Evolutionary conservation across 2,329 filamentous ascomycete species (phyloP).

Genomic region (Xylogone sp.): DNA sequence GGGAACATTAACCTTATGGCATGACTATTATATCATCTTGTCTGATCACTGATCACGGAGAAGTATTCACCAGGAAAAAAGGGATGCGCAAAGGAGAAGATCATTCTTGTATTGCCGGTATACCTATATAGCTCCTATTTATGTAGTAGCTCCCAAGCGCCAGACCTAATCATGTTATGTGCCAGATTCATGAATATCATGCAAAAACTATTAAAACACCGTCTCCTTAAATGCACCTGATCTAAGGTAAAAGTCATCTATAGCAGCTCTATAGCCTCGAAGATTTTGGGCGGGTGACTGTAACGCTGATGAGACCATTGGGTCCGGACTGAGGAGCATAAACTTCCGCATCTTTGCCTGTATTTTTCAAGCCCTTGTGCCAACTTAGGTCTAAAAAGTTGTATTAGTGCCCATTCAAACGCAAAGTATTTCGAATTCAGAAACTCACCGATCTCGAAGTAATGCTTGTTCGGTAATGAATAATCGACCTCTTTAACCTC

Average conservation of each 20-base stretch:
- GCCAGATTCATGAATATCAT: not conserved
- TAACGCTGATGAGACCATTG: constrained; percentile 94
- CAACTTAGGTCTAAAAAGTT: constrained; percentile 73
- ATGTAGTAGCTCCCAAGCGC: not conserved
- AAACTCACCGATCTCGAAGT: constrained; percentile 85
- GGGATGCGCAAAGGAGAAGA: not conserved
- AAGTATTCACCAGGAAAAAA: no score
- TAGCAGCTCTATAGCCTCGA: constrained; percentile 20
- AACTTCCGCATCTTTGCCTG: constrained; percentile 90
- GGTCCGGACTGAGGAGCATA: constrained; percentile 90
- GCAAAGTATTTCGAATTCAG: not conserved
- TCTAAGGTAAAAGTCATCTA: not conserved
- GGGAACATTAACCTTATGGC: no score
- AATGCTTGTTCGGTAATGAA: constrained; percentile 94
- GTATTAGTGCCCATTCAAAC: constrained; percentile 11
- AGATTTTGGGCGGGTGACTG: constrained; percentile 58
- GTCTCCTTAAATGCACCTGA: not conserved
- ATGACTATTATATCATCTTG: no score
- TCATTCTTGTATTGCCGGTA: not conserved
- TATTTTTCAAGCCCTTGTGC: constrained; percentile 95
- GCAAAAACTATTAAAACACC: not conserved
- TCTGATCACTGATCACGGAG: no score
- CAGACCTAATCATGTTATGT: not conserved
- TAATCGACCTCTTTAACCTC: constrained; percentile 73
- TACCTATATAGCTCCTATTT: not conserved